phyloP scores from a whole-genome alignment of 805 yeast genomes.

The Scheffersomyces spartinae region DNA sequence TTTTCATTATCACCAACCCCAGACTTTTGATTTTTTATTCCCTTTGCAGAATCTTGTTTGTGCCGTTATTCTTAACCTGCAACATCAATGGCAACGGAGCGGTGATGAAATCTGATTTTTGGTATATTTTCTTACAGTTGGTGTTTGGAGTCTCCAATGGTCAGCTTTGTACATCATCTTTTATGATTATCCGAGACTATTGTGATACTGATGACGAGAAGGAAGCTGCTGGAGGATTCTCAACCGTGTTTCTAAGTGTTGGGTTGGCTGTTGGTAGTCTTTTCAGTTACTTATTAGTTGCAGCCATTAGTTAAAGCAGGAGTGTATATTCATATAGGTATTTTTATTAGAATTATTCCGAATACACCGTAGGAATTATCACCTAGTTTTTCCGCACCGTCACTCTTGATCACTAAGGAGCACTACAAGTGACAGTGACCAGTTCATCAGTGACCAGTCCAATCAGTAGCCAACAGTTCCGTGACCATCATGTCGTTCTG shows the following conservation, averaged over 20 bases:
- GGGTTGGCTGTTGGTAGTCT: conserved; percentile 78
- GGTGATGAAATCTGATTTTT: conserved; percentile 41
- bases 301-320: conserved; percentile 13
- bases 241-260: conserved; percentile 64
- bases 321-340: no score
- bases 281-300: conserved; percentile 56
- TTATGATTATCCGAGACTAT: conserved; percentile 59
- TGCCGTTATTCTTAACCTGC: conserved; percentile 66
- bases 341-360: no score
- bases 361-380: no score
- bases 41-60: conserved; percentile 39
- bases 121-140: conserved; percentile 63
- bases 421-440: no score
- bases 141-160: conserved; percentile 84
- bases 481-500: no score
- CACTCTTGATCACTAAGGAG: no score
- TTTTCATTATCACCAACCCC: conserved; percentile 32
- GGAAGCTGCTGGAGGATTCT: conserved; percentile 92
- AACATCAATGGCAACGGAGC: conserved; percentile 39
- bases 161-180: conserved; percentile 66
- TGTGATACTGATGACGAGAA: conserved; percentile 55
- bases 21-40: conserved; percentile 41
- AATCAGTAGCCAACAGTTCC: no score
- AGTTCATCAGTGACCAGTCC: no score
- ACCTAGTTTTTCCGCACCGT: no score